Evolutionary conservation across 2,329 filamentous ascomycete species (phyloP), one percentile per base, ranked within the genome.

Genomic region (Aureobasidium uvarum): DNA sequence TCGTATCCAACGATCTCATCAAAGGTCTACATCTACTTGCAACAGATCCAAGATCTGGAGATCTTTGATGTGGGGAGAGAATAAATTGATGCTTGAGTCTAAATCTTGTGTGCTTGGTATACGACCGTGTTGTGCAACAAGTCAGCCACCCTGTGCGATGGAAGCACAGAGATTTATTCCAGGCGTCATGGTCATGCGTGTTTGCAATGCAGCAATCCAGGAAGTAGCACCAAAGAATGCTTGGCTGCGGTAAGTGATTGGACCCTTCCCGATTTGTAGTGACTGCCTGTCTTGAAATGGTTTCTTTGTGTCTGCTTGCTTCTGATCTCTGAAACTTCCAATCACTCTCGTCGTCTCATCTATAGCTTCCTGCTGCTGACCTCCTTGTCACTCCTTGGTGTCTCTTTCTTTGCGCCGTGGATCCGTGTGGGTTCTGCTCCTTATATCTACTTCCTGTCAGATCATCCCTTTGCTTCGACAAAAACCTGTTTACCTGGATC

Each of bases 191-290:
- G 25, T 45, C 54, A 58, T 58, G 39, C 38, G n/a, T 58, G 54
- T 45, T 58, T 58, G 54, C 54, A 25, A 43, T 58, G 54, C 54
- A 58, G 54, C 54, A 45, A 58, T 58, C 54, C 54, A 58, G 54
- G 25, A 58, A 20, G 54, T 58, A 31, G 39, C 54, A 58, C 25
- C 54, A 45, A 58, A 58, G 54, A 58, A 58, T 58, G 54, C 54
- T 58, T 45, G 54, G 54, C 39, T 58, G 38, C 39, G 18, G 39
- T 25, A 16, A 45, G 23, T 60, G 56, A 48, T 48, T 48, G 39
- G 56, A 5, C n/a, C 18, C 43, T 60, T 36, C 56, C 41, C 39
- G 3, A 10, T 18, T 60, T 36, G 41, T 23, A 36, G 41, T 45
- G 5, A 48, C 41, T 38, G 56, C 41, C 45, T 46, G 14, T 48